Evolutionary conservation across 768 basidiomycete species (phyloP), one percentile per base, ranked within the genome.

Genomic region (Udeniomyces megalosporus): DNA sequence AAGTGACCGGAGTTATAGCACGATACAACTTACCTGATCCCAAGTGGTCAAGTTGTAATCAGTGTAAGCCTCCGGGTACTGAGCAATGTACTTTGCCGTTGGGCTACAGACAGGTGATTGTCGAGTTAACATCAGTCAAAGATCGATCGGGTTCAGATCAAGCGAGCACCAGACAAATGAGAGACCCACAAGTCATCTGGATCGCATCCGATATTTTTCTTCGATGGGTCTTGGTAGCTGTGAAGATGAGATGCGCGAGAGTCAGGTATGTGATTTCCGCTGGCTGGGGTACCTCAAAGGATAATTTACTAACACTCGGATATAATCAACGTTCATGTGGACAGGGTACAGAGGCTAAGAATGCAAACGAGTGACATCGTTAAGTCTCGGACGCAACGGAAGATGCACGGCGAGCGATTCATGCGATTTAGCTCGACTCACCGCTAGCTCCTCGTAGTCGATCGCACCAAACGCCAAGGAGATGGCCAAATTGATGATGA

Each of bases 401-500:
- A 8, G n/a, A 4, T 4, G 35, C 34, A 28, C 45, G 50, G 28
- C 38, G 32, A 3, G 49, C 11, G 11, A 58, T 35, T 34, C 59
- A 64, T 22, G 58, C 62, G 32, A 64, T 47, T 17, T 28, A 6
- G 57, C 58, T 64, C 28, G 50, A 29, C 11, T 44, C 24, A 7
- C 32, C 11, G 34, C 17, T 15, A 62, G 28, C 0, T 55, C 60
- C 5, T 54, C 62, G 45, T 46, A 66, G 74, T 95, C 84, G 55
- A 91, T 81, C 4, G 72, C 67, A 12, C 82, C 84, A 68, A 95
- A 95, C 72, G 85, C 86, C 58, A 76, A 74, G 3, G 88, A 90
- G 74, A 93, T 82, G 58, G 88, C 91, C 69, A 91, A 75, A 72
- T 92, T 91, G 69, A 81, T 76, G 66, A 95, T 84, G 69, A 95